Evolutionary conservation across 2,329 filamentous ascomycete species (phyloP).

Genomic region (Ceratocystis eucalypticola): DNA sequence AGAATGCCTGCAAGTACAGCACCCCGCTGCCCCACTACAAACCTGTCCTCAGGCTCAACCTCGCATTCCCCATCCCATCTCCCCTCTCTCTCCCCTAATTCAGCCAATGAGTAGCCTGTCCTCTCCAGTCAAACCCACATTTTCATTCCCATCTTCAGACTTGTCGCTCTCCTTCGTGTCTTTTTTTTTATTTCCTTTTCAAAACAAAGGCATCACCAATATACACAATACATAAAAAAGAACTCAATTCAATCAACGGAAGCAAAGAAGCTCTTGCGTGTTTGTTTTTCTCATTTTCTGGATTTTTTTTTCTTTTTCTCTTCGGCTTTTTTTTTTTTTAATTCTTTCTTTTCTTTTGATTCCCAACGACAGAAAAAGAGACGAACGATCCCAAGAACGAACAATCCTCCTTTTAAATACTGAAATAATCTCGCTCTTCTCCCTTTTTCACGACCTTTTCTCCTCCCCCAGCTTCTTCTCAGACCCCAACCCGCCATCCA

Average conservation of each 20-base stretch:
- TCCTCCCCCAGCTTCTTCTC: not conserved
- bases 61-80: not conserved
- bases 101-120: not conserved
- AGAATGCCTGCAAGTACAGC: too few species aligned
- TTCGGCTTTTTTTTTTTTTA: not conserved
- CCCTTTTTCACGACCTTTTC: not conserved
- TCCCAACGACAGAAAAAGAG: not conserved
- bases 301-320: not conserved
- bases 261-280: not conserved
- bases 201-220: slow-evolving; percentile 2
- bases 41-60: not conserved
- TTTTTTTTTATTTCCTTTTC: not conserved
- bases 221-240: not conserved
- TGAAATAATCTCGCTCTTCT: not conserved
- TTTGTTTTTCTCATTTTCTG: not conserved
- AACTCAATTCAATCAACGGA: slow-evolving; percentile 2
- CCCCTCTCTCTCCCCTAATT: not conserved
- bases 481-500: slow-evolving; percentile 19
- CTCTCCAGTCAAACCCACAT: not conserved
- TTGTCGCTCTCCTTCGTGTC: not conserved
- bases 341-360: not conserved
- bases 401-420: not conserved
- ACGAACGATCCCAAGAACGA: not conserved
- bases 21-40: not conserved
- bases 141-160: not conserved